Percentiles rank a stretch among this genome's conserved stretches.
These are phyloP conservation scores for Arachnomyces sp. DNA, from an alignment of 2,329 filamentous ascomycete species.

Conservation along the genomic window DNA sequence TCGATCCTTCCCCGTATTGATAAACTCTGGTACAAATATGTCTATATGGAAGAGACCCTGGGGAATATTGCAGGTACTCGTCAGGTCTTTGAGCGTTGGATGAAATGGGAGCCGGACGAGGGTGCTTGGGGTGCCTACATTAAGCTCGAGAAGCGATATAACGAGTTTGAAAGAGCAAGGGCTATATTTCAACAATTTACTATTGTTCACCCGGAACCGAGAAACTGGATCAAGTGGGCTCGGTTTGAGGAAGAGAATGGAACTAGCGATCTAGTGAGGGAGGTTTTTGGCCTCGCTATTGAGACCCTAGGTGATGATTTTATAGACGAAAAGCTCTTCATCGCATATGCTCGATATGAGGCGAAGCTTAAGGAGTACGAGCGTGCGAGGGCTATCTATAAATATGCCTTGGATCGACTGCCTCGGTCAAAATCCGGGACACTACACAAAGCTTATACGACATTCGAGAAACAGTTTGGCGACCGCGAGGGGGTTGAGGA, in stretches of 20 bases:
- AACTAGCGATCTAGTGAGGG: constrained; percentile 81
- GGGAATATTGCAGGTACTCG: constrained; percentile 87
- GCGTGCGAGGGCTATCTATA: constrained; percentile 88
- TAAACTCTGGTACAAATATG: constrained; percentile 99
- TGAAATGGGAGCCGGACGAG: constrained; percentile 97
- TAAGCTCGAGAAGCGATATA: constrained; percentile 92
- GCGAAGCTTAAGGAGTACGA: constrained; percentile 93
- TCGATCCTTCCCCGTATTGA: constrained; percentile 84
- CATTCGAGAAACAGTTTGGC: constrained; percentile 96
- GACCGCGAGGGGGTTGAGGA: constrained; percentile 90
- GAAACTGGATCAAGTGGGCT: constrained; percentile 98
- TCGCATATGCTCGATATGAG: constrained; percentile 91
- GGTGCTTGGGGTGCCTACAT: constrained; percentile 93
- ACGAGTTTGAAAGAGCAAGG: constrained; percentile 82
- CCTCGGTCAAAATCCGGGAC: constrained; percentile 76
- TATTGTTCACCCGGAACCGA: constrained; percentile 83
- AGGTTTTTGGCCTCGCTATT: constrained; percentile 82
- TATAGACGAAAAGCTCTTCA: constrained; percentile 92
- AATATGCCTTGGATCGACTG: constrained; percentile 87
- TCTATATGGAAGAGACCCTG: constrained; percentile 97
- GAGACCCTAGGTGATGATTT: constrained; percentile 90
- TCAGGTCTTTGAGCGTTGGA: constrained; percentile 95
- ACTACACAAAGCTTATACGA: constrained; percentile 90
- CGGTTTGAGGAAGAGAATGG: constrained; percentile 95
- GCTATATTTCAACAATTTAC: constrained; percentile 87